phyloP scores from a whole-genome alignment of 495 filamentous ascomycete species.

The Aspergillus baeticus region DNA sequence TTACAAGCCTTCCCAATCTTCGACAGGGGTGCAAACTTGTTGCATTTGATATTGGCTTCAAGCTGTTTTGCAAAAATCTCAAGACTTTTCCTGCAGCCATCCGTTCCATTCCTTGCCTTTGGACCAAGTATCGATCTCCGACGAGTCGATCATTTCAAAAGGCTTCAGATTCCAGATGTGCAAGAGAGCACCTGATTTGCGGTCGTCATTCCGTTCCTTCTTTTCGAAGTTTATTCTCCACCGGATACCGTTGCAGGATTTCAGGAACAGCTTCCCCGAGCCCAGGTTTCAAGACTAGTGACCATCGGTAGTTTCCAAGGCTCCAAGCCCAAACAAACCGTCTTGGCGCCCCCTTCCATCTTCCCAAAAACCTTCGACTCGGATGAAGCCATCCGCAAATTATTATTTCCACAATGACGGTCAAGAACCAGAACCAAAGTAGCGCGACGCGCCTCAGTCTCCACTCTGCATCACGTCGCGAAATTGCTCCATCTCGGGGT shows the following conservation, averaged over 20 bases:
- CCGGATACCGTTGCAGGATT: constrained; percentile 27
- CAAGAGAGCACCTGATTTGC: not conserved
- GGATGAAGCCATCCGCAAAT: constrained; percentile 12
- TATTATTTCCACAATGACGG: constrained; percentile 13
- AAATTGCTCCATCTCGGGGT: constrained; percentile 1
- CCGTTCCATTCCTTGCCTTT: constrained; percentile 10
- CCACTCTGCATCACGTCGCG: constrained; percentile 7
- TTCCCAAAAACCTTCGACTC: constrained; percentile 11
- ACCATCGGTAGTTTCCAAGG: constrained; percentile 13
- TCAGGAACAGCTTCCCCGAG: constrained; percentile 25
- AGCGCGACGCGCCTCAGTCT: not conserved
- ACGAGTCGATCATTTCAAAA: constrained; percentile 13
- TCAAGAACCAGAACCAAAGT: constrained; percentile 6
- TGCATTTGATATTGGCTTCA: not conserved
- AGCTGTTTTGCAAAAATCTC: not conserved
- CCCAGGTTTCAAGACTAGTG: constrained; percentile 17
- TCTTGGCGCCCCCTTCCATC: constrained; percentile 16
- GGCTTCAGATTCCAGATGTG: not conserved
- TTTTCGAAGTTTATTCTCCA: constrained; percentile 12
- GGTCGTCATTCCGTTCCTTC: not conserved
- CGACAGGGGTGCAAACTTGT: not conserved
- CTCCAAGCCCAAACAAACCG: constrained; percentile 6
- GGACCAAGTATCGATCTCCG: constrained; percentile 9
- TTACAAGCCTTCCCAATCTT: not conserved
- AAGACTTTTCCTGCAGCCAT: constrained; percentile 17